Evolutionary conservation across 2,329 filamentous ascomycete species (phyloP), one percentile per base, ranked within the genome.

Genomic region (Diaporthe ampelina): DNA sequence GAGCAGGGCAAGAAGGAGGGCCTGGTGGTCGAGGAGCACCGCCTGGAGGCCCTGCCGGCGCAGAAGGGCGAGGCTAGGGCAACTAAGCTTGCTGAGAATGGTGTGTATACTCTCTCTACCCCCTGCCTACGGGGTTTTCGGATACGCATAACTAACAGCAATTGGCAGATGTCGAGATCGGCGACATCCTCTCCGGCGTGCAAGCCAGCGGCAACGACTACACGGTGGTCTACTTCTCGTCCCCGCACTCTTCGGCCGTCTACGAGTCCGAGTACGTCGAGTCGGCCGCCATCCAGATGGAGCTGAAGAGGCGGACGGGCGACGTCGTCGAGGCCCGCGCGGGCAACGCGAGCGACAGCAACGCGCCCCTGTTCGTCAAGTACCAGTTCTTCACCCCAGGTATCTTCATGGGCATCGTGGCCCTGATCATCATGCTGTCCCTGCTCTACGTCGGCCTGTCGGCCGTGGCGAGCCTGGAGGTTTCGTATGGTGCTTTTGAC

Each of bases 321-420:
- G 73, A 76, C 29, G 77, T 76, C 24, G 69, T 79, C 24, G 40
- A 4, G 13, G 78, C 76, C n/a, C 76, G 76, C 77, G 83, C 84
- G 24, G 80, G 81, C 21, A 87, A 89, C 74, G 79, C 76, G 9
- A 82, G 88, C 73, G 87, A 83, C 48, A 82, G 88, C 40, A 50
- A 52, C 26, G 72, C 72, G 68, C 87, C 91, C 5, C 84, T 97
- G 57, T 98, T 99, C 79, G 94, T 97, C 84, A 95, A 94, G 83
- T 99, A 99, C 83, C 94, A 98, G 82, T 98, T 95, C 86, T 93
- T 99, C 78, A 96, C 93, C 15, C 94, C 95, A 80, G 94, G 94
- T 96, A 85, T 98, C 77, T 98, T 98, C 84, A 97, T 97, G 93
- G 93, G 91, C 37, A 85, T 98, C 26, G 81, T 95, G 50, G 92